Evolutionary conservation across 2,329 filamentous ascomycete genomes (phyloP), one percentile per base, ranked within the genome.

Genomic region (Thelonectria rubi): DNA sequence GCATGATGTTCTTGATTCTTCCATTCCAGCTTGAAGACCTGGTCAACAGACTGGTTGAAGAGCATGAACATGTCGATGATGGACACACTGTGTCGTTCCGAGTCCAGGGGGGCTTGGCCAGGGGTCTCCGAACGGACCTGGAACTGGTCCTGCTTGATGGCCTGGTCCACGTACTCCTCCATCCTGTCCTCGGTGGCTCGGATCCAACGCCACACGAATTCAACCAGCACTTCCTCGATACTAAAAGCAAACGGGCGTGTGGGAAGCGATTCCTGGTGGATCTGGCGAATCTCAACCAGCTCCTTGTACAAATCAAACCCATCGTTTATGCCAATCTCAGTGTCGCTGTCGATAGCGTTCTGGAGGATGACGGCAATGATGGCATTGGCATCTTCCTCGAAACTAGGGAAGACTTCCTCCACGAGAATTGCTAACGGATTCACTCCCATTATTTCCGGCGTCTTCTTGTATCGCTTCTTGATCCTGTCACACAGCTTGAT

Each of bases 151-250:
- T 96, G 92, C 75, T 93, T 94, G 76, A 97, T 90, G 9, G 95
- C 94, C 71, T 94, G 88, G 48, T 96, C 93, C 40, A 98, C 91
- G 81, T 95, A 95, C 21, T 88, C 88, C 63, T 91, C 83, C 72
- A 97, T 89, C 72, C 90, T 93, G 34, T 82, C 81, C 70, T 98
- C 93, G 8, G 93, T 93, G 65, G 88, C 86, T 55, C 86, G 84
- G 65, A 99, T 92, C 94, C 94, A 99, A 60, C 93, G 88, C 94
- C 94, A 98, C 6, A 98, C 95, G 75, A 98, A 99, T 37, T 92
- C 90, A 64, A 94, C 91, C 17, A 99, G 83, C 15, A 97, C 81
- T 43, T 89, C 87, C 77, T 99, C 95, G 45, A 99, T 86, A 66
- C 93, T 88, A 75, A 98, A 97, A 5, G 89, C 89, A 75, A 98